Base-by-base conservation (phyloP, 108 stramenopile genomes). In the Cyclostephanos invisitatus region DNA sequence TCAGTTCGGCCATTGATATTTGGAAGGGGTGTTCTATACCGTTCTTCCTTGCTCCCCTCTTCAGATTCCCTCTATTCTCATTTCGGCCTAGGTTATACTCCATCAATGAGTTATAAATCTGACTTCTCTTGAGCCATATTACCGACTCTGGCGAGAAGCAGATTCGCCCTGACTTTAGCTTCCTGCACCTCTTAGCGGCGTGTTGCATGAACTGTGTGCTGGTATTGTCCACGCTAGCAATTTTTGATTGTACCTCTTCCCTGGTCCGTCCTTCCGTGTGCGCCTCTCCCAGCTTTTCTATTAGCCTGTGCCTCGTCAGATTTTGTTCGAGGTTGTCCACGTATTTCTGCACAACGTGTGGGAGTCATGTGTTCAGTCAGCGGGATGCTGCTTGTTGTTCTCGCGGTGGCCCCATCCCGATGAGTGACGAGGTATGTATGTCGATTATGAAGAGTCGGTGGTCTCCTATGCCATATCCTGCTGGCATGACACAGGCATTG, bases 161-260 rank as follows among this genome's bases (percentile, higher is more conserved):
- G 44, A 70, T 32, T 32, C 32, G 32, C 32, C 32, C 32, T 32
- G 58, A 61, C 20, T 61, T 59, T 14, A 60, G 21, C 35, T 60
- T 70, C 21, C 59, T 21, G 58, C 58, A 70, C 20, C 60, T 70
- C 42, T 47, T 25, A 37, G 59, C 69, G 6, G 69, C 69, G n/a
- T 48, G 40, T 8, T 5, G 24, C 69, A 46, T 59, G 22, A 48
- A 70, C n/a, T 70, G 59, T 59, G 7, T 14, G 6, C 21, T 48
- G 5, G 59, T 46, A 14, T 25, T 20, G 42, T 70, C 69, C 3
- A 70, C 4, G 32, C 32, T 32, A 32, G 2, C 32, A 32, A 32
- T 32, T 32, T 11, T 8, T 25, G 25, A 49, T 61, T 29, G 1
- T 28, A 15, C 24, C 15, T 22, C 22, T 22, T 18, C n/a, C n/a